A percentile compares a stretch with the other conserved stretches of the same genome.
phyloP scores from a whole-genome alignment of 2,329 filamentous ascomycete genomes.

The Fusarium goolgardi region DNA sequence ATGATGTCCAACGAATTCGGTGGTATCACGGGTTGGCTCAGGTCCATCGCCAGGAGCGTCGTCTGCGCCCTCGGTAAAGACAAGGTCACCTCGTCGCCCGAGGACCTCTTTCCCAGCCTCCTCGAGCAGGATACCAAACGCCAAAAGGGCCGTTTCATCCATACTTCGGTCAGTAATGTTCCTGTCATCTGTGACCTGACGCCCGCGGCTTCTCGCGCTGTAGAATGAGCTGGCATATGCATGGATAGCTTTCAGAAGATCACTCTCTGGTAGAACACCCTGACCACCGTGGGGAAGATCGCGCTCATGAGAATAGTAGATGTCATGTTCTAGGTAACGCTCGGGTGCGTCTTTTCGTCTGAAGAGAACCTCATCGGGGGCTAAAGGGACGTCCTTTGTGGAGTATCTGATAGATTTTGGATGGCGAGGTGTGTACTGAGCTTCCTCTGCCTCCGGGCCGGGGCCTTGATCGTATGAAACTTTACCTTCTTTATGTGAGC shows the following conservation, averaged over 20 bases:
- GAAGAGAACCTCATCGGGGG: constrained; percentile 79
- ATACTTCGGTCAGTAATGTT: constrained; percentile 69
- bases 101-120: constrained; percentile 72
- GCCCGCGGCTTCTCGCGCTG: constrained; percentile 52
- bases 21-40: constrained; percentile 33
- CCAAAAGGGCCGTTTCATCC: constrained; percentile 82
- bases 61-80: constrained; percentile 71
- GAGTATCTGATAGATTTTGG: constrained; percentile 42
- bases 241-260: constrained; percentile 76
- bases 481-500: constrained; percentile 49
- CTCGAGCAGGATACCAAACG: constrained; percentile 79
- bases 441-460: constrained; percentile 39
- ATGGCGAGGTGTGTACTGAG: constrained; percentile 26
- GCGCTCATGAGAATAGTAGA: constrained; percentile 73
- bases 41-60: constrained; percentile 31
- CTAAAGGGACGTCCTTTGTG: constrained; percentile 54
- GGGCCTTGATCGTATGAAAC: constrained; percentile 44
- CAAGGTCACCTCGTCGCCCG: constrained; percentile 74
- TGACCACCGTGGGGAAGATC: constrained; percentile 61
- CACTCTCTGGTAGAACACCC: constrained; percentile 71
- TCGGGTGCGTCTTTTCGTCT: constrained; percentile 71
- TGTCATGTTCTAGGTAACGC: constrained; percentile 76
- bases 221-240: constrained; percentile 76
- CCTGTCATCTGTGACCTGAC: constrained; percentile 36
- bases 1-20: constrained; percentile 43